A percentile compares a stretch with the other conserved stretches of the same genome.
Evolutionary conservation across 306 rosid genomes (phyloP).

Genomic region (Cicer pinnatifidum): DNA sequence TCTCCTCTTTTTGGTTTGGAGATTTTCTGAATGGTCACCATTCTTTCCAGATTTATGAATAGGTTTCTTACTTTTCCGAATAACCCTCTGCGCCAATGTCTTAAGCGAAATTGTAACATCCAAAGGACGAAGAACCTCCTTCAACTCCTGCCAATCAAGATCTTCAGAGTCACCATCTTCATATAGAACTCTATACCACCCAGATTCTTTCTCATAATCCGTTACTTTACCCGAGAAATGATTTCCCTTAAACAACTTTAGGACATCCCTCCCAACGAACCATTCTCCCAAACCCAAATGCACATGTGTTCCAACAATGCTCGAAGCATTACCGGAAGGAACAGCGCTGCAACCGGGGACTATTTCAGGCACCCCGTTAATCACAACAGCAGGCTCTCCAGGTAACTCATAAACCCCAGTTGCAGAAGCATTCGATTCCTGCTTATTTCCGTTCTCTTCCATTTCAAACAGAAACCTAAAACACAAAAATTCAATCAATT

Average conservation of each 20-base stretch:
- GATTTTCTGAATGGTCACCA: conserved; percentile 42
- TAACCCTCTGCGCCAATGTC: conserved; percentile 60
- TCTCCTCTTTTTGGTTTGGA: conserved; percentile 42
- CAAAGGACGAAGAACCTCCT: conserved; percentile 76
- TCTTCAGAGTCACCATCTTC: conserved; percentile 90
- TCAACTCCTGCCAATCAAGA: conserved; percentile 81
- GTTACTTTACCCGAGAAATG: conserved; percentile 65
- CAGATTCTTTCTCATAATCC: conserved; percentile 61
- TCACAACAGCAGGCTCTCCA: conserved; percentile 86
- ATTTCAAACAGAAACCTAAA: conserved; percentile 45
- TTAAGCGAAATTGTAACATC: conserved; percentile 71
- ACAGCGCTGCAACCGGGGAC: conserved; percentile 35
- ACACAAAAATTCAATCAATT: conserved; percentile 4
- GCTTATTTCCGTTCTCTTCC: conserved; percentile 55
- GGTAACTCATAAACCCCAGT: conserved; percentile 57
- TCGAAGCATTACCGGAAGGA: conserved; percentile 29
- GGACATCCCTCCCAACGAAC: conserved; percentile 83
- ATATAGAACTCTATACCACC: conserved; percentile 81
- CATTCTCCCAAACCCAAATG: conserved; percentile 68
- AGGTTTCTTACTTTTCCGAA: conserved; percentile 54
- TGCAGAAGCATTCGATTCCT: conserved; percentile 46
- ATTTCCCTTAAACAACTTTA: conserved; percentile 65
- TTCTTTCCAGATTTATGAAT: conserved; percentile 47
- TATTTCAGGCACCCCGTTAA: conserved; percentile 70
- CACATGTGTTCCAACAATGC: conserved; percentile 29